phyloP scores from a whole-genome alignment of 1,284 basidiomycete species.

The Rhodotorula sp. region DNA sequence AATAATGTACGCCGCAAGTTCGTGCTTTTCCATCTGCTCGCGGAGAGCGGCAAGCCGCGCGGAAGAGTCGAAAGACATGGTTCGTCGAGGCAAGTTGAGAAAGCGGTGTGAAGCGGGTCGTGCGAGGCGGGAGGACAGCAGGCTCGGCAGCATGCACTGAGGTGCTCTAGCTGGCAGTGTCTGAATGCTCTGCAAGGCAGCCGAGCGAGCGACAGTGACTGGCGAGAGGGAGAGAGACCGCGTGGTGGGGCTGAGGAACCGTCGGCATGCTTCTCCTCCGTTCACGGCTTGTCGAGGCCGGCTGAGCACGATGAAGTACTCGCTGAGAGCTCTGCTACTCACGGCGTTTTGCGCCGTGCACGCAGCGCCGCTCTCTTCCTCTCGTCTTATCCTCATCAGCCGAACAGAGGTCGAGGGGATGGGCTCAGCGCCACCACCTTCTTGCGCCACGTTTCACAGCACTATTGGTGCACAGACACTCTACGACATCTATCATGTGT shows the following conservation, averaged over 20 bases:
- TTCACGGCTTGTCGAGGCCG: no score
- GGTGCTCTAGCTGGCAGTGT: no score
- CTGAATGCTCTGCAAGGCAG: not conserved
- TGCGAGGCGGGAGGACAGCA: not conserved
- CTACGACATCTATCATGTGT: conserved; percentile 9
- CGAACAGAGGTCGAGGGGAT: no score
- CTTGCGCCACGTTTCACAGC: conserved; percentile 7
- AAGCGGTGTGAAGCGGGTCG: not conserved
- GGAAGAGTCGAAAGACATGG: conserved; percentile 9
- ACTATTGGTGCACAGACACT: not conserved
- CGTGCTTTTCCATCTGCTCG: not conserved
- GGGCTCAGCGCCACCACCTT: not conserved
- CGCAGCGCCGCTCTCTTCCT: not conserved
- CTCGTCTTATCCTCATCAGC: no score
- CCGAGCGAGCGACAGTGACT: not conserved
- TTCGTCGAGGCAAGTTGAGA: not conserved
- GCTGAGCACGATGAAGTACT: not conserved
- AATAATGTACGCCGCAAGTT: conserved; percentile 27
- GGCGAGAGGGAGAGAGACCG: not conserved
- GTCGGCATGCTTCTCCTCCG: no score
- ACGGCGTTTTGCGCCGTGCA: not conserved
- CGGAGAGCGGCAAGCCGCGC: conserved; percentile 21
- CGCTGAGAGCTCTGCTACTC: not conserved
- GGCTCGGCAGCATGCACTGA: conserved; percentile 13
- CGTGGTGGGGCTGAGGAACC: not conserved